Evolutionary conservation across 305 asterid species (phyloP).

Genomic region (Rubia peregrina): DNA sequence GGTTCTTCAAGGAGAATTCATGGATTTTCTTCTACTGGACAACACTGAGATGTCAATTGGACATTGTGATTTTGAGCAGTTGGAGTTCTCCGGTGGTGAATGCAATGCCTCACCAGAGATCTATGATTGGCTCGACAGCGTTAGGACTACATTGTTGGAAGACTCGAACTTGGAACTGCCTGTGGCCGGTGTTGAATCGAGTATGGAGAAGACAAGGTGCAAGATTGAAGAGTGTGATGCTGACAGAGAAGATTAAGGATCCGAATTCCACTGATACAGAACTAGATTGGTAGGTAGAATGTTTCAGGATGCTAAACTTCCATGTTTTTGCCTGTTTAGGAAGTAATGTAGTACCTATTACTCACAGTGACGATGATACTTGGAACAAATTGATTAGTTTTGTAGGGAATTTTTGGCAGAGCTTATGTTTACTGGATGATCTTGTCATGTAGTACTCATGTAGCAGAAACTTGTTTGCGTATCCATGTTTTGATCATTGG

Average conservation of each 20-base stretch:
- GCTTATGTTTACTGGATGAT: neutral
- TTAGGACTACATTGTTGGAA: constrained; percentile 15
- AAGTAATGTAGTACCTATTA: neutral
- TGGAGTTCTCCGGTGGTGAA: neutral
- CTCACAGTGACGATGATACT: neutral
- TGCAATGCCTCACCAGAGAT: neutral
- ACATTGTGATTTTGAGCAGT: neutral
- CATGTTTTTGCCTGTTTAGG: neutral
- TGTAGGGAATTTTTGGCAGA: neutral
- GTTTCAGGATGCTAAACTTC: neutral
- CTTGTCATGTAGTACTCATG: neutral
- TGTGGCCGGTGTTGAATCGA: neutral
- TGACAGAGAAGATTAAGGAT: neutral
- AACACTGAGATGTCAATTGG: neutral
- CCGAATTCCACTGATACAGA: too few relatives aligned
- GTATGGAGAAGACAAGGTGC: neutral
- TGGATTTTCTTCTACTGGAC: neutral
- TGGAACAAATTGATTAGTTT: neutral
- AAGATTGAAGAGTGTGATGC: neutral
- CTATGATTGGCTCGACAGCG: constrained; percentile 10
- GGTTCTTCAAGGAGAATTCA: constrained; percentile 2
- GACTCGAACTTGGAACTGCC: constrained; percentile 15
- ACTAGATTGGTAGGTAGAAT: neutral
- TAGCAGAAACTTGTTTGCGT: neutral
- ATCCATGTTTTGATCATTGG: neutral